phyloP scores from a whole-genome alignment of 2,329 filamentous ascomycete genomes.

The Parascedosporium putredinis region DNA sequence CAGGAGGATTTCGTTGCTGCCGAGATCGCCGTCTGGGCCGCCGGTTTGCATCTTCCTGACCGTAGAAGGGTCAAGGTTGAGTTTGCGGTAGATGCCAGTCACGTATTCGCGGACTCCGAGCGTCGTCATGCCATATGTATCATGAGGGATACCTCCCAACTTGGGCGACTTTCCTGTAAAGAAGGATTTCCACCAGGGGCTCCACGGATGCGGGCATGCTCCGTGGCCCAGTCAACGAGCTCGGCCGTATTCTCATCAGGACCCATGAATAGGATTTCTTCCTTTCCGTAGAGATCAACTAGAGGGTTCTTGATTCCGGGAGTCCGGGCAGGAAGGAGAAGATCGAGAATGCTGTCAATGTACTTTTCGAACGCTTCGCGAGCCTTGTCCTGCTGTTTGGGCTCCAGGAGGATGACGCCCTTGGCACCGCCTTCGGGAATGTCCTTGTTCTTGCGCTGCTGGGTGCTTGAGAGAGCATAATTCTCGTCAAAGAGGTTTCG shows the following conservation, averaged over 20 bases:
- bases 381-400: constrained; percentile 87
- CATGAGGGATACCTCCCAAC: constrained; percentile 92
- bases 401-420: constrained; percentile 89
- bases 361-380: constrained; percentile 97
- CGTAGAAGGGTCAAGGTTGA: constrained; percentile 73
- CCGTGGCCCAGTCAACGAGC: constrained; percentile 96
- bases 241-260: constrained; percentile 98
- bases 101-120: constrained; percentile 94
- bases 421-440: constrained; percentile 98
- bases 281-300: constrained; percentile 86
- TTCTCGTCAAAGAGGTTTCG: constrained; percentile 97
- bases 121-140: constrained; percentile 95
- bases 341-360: constrained; percentile 95
- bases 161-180: constrained; percentile 98
- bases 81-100: constrained; percentile 92
- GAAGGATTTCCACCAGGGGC: constrained; percentile 99
- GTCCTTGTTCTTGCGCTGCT: constrained; percentile 99
- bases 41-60: constrained; percentile 96
- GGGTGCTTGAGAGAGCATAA: constrained; percentile 94
- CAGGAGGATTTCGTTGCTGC: constrained; percentile 94
- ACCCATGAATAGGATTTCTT: constrained; percentile 97
- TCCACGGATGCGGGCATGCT: constrained; percentile 76
- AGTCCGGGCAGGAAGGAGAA: constrained; percentile 78
- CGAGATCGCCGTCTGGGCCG: constrained; percentile 90
- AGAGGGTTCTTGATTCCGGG: constrained; percentile 99